These are phyloP conservation scores for Aspergillus brasiliensis DNA, from an alignment of 2,329 filamentous ascomycete genomes.

Conservation along the genomic window DNA sequence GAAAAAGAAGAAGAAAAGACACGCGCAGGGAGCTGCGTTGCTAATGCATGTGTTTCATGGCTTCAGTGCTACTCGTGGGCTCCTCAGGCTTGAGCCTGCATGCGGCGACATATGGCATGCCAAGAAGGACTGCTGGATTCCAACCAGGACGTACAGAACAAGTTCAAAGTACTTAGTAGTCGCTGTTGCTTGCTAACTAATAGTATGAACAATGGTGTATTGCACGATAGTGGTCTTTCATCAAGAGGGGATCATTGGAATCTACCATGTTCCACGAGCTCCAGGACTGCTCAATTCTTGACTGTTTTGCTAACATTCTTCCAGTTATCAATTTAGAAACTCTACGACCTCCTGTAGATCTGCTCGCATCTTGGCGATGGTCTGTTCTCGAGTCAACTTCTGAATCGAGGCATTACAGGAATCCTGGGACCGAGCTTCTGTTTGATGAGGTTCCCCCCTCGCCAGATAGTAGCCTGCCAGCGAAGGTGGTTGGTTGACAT, in stretches of 20 bases:
- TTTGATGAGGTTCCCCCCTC: neutral
- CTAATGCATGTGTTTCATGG: neutral
- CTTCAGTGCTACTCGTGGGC: neutral
- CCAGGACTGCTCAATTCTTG: neutral
- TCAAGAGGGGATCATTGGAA: neutral
- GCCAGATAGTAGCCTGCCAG: constrained; percentile 3
- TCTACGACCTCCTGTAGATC: neutral
- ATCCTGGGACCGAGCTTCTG: neutral
- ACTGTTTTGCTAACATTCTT: neutral
- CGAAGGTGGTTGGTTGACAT: constrained; percentile 20
- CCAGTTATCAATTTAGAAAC: neutral
- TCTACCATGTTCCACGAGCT: neutral
- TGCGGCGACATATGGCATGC: neutral
- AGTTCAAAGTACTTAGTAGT: neutral
- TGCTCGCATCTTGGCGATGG: neutral
- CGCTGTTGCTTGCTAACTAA: too few species aligned
- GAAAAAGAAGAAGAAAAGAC: too few species aligned
- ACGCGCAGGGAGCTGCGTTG: neutral
- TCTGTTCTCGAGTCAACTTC: neutral
- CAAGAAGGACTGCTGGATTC: neutral
- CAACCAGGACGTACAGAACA: neutral
- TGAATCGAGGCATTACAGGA: neutral
- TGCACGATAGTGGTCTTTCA: neutral
- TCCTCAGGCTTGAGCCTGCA: neutral
- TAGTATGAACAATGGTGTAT: neutral